Evolutionary conservation across 2,329 filamentous ascomycete species (phyloP).

Genomic region (Fonsecaea nubica): DNA sequence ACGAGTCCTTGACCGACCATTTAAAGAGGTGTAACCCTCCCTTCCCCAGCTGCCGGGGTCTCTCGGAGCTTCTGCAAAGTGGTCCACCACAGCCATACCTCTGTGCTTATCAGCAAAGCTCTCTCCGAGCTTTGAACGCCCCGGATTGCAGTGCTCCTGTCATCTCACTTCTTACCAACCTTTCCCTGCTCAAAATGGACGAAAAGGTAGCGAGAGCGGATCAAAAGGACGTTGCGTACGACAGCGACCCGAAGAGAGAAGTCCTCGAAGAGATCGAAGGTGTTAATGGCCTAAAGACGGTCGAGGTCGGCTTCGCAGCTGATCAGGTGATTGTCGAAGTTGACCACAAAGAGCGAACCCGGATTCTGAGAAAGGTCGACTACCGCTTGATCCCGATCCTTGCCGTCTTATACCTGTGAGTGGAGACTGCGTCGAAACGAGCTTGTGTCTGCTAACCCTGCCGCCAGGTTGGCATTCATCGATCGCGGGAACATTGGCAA

Average conservation of each 20-base stretch:
- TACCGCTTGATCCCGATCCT: constrained; percentile 52
- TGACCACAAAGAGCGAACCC: constrained; percentile 29
- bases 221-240: constrained; percentile 10
- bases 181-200: constrained; percentile 4
- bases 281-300: constrained; percentile 23
- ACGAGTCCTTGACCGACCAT: background rate
- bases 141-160: background rate
- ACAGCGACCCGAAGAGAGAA: constrained; percentile 14
- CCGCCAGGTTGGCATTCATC: constrained; percentile 34
- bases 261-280: constrained; percentile 22
- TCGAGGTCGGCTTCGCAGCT: constrained; percentile 21
- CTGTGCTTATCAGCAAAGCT: background rate
- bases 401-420: constrained; percentile 53
- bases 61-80: constrained; percentile 5
- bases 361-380: constrained; percentile 54
- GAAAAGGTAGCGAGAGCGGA: constrained; percentile 15
- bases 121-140: background rate
- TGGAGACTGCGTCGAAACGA: constrained; percentile 34
- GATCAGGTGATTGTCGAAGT: constrained; percentile 24
- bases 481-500: constrained; percentile 58
- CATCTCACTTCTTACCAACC: background rate
- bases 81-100: background rate
- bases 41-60: background rate
- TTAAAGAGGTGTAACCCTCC: constrained; percentile 3
- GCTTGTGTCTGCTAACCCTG: background rate